These are phyloP conservation scores for Fragaria nilgerrensis DNA, from an alignment of 306 rosid genomes.

Conservation along the genomic window DNA sequence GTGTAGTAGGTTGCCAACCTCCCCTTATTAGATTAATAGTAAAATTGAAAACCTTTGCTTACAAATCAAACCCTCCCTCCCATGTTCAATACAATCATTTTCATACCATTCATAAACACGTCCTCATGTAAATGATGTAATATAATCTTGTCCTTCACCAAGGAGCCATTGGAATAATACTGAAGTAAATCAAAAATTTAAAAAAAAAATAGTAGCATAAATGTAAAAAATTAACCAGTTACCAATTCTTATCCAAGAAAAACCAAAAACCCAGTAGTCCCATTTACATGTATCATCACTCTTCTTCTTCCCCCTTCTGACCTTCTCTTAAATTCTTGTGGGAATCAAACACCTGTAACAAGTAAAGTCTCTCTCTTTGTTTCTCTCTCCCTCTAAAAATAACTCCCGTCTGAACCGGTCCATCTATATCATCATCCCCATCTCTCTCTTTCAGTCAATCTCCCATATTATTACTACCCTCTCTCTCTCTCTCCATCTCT, in stretches of 20 bases:
- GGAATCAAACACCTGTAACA: not conserved
- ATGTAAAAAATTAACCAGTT: not conserved
- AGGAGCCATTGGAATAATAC: not conserved
- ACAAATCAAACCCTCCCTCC: not conserved
- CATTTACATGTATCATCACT: not conserved
- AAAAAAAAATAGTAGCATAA: no score
- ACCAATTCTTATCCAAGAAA: not conserved
- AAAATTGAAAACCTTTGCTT: not conserved
- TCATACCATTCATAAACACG: not conserved
- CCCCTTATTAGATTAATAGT: not conserved
- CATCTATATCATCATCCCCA: slow-evolving; percentile 25
- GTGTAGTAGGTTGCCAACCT: not conserved
- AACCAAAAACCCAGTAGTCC: not conserved
- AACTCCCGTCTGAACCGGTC: slow-evolving; percentile 88
- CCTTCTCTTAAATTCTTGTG: not conserved
- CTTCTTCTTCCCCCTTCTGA: slow-evolving; percentile 7
- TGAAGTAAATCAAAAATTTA: not conserved
- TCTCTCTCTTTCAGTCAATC: slow-evolving; percentile 26
- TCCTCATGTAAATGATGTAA: no score
- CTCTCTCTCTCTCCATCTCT: not conserved
- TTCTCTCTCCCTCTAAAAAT: slow-evolving; percentile 33
- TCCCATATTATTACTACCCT: slow-evolving; percentile 23
- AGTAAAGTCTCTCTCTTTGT: slow-evolving; percentile 5
- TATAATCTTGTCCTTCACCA: not conserved
- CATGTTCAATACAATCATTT: not conserved